A percentile compares a stretch with the other conserved stretches of the same genome.
Evolutionary conservation across 169 alveolate species (phyloP).

Genomic region (Eimeria necatrix): DNA sequence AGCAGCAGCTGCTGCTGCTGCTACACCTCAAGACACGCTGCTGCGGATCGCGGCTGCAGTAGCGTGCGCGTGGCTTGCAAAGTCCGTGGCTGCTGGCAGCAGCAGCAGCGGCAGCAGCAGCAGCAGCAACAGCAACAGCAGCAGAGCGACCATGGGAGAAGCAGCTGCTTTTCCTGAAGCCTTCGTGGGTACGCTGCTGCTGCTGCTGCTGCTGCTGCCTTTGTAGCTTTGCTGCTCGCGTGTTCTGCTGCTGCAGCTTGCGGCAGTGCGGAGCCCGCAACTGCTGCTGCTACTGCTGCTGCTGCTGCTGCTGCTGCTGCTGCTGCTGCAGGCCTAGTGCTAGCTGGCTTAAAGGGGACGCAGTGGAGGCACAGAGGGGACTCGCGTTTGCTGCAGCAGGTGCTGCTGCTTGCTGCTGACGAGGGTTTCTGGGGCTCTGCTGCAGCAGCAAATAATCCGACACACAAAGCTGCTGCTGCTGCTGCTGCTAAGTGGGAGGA

Average conservation of each 20-base stretch:
- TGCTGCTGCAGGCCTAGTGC: too few species aligned
- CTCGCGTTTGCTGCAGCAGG: neutral
- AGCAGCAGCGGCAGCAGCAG: neutral
- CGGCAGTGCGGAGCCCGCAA: too few species aligned
- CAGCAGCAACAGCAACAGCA: slow-evolving; percentile 26
- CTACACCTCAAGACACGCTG: neutral
- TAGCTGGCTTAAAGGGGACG: too few species aligned
- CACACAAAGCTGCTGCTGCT: neutral
- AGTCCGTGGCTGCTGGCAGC: neutral
- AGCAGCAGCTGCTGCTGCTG: neutral
- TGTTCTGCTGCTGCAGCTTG: too few species aligned
- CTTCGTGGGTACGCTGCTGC: neutral
- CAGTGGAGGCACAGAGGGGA: neutral
- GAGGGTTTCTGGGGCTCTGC: too few species aligned
- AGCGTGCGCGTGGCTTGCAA: neutral
- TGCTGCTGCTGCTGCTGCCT: too few species aligned
- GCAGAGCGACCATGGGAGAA: neutral
- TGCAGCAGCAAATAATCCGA: neutral
- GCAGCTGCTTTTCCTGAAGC: neutral
- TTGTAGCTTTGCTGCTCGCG: too few species aligned
- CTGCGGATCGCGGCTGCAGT: neutral
- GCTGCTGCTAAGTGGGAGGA: neutral
- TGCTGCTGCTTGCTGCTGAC: neutral
- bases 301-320: too few species aligned
- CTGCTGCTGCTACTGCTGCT: slow-evolving; percentile 16